Percentiles rank a stretch among this genome's conserved stretches.
phyloP scores from a whole-genome alignment of 108 stramenopile genomes.

The Schizochytrium sp. region DNA sequence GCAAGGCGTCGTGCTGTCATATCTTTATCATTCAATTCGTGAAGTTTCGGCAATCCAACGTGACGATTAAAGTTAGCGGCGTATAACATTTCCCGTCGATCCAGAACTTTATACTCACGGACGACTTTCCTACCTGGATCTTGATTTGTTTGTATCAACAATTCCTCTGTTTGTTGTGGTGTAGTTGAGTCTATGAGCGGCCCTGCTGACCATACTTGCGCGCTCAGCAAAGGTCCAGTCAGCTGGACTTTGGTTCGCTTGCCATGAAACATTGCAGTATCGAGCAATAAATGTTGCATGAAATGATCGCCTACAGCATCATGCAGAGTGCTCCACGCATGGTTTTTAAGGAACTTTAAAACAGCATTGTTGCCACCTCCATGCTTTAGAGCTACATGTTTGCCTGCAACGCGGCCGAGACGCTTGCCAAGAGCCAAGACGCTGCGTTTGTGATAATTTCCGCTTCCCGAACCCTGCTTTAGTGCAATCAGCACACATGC shows the following conservation, averaged over 20 bases:
- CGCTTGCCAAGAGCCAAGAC: slow-evolving; percentile 15
- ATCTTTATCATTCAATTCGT: neutral
- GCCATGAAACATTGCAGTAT: slow-evolving; percentile 14
- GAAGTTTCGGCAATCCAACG: neutral
- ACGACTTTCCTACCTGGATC: too few relatives aligned
- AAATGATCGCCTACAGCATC: neutral
- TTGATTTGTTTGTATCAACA: too few relatives aligned
- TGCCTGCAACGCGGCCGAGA: neutral
- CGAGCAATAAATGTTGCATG: neutral
- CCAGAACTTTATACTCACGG: neutral
- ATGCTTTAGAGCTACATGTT: neutral
- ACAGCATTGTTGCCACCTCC: neutral
- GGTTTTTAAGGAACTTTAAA: neutral
- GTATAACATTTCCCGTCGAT: slow-evolving; percentile 22
- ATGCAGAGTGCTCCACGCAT: neutral
- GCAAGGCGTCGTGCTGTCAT: neutral
- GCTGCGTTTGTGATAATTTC: slow-evolving; percentile 31
- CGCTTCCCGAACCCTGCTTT: neutral
- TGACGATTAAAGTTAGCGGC: slow-evolving; percentile 22
- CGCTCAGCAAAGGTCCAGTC: neutral
- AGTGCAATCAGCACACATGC: neutral
- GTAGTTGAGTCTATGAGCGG: too few relatives aligned
- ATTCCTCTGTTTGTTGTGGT: too few relatives aligned
- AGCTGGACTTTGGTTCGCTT: slow-evolving; percentile 18
- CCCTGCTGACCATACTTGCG: slow-evolving; percentile 30